Percentiles rank a stretch among this genome's conserved stretches.
phyloP scores from a whole-genome alignment of 140 eudicot species.

The Stevia rebaudiana region DNA sequence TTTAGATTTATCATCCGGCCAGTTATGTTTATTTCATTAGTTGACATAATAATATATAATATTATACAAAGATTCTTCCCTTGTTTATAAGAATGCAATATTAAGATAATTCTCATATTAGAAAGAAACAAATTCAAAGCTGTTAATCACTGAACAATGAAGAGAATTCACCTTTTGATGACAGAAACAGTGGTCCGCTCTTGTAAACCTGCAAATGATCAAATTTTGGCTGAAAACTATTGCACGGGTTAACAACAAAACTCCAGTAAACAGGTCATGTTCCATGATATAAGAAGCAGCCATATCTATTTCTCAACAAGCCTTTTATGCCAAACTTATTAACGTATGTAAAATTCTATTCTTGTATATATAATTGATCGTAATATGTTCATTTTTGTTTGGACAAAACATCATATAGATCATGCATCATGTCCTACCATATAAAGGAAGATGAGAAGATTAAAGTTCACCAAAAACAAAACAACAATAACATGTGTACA shows the following conservation, averaged over 20 bases:
- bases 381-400: neutral
- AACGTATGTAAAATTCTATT: neutral
- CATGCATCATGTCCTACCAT: no score
- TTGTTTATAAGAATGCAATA: constrained; percentile 5
- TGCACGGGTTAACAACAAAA: neutral
- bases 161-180: constrained; percentile 68
- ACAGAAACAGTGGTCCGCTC: constrained; percentile 76
- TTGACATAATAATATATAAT: neutral
- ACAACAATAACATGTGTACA: no score
- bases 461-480: no score
- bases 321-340: neutral
- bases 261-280: neutral
- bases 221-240: neutral
- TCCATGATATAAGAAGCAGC: neutral
- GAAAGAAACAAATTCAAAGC: neutral
- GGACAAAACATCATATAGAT: no score
- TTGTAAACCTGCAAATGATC: constrained; percentile 58
- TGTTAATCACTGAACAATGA: neutral
- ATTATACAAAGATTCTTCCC: neutral
- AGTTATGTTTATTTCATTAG: neutral
- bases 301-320: neutral
- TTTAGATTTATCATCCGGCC: neutral
- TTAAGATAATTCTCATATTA: neutral
- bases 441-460: no score
- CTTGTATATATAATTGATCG: neutral